A percentile compares a stretch with the other conserved stretches of the same genome.
phyloP scores from a whole-genome alignment of 2,329 filamentous ascomycete species.

The Lecanoromycetidae sp. region DNA sequence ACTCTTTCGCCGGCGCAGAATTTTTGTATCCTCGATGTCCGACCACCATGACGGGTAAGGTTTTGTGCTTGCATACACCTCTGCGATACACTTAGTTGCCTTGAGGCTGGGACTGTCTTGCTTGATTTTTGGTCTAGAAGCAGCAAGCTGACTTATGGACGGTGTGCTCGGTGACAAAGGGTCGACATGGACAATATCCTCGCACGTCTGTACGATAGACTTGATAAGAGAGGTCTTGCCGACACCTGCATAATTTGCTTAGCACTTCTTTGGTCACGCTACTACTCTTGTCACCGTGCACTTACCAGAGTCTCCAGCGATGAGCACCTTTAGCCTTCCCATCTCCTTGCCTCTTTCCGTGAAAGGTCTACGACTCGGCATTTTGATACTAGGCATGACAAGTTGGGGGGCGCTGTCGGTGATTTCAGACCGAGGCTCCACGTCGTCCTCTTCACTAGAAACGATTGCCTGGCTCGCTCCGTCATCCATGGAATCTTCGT shows the following conservation, averaged over 20 bases:
- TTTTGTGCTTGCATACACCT: slow-evolving; percentile 68
- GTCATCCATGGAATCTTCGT: slow-evolving; percentile 46
- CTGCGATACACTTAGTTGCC: slow-evolving; percentile 37
- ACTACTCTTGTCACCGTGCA: neutral
- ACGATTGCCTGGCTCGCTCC: slow-evolving; percentile 42
- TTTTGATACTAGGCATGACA: slow-evolving; percentile 93
- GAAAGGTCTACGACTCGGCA: slow-evolving; percentile 81
- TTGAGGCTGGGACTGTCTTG: slow-evolving; percentile 4
- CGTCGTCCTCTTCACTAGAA: slow-evolving; percentile 46
- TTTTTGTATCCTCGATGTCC: slow-evolving; percentile 55
- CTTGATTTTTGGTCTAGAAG: slow-evolving; percentile 19
- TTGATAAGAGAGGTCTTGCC: slow-evolving; percentile 87
- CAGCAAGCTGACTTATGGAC: slow-evolving; percentile 21
- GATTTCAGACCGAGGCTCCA: slow-evolving; percentile 24
- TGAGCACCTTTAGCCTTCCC: slow-evolving; percentile 76
- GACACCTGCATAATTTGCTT: slow-evolving; percentile 42
- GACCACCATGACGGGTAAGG: slow-evolving; percentile 86
- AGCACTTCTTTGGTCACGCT: slow-evolving; percentile 14
- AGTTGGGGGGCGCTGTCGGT: slow-evolving; percentile 50
- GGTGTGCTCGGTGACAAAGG: slow-evolving; percentile 31
- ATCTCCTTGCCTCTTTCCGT: slow-evolving; percentile 74
- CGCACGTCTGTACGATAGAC: slow-evolving; percentile 72
- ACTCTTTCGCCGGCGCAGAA: slow-evolving; percentile 54
- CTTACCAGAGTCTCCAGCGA: slow-evolving; percentile 66
- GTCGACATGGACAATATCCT: slow-evolving; percentile 91